These are phyloP conservation scores for Apophysomyces variabilis DNA, from an alignment of 371 early-diverging fungal genomes.

Conservation along the genomic window DNA sequence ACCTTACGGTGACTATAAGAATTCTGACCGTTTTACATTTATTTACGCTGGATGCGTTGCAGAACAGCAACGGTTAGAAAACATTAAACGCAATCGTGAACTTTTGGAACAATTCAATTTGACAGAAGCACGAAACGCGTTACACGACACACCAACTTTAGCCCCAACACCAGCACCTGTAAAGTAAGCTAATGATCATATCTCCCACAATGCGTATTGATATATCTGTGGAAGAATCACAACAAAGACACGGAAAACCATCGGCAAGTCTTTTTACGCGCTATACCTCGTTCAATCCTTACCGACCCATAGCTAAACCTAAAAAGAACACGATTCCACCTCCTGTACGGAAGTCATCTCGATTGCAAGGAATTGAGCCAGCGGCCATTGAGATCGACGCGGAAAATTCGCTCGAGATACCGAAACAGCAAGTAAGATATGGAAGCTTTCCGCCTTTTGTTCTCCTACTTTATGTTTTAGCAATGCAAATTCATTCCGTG, in stretches of 20 bases:
- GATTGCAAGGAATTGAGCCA: conserved; percentile 52
- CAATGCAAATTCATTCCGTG: too few relatives aligned
- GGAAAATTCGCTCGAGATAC: conserved; percentile 14
- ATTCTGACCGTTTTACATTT: not conserved
- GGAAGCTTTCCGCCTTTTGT: conserved; percentile 1
- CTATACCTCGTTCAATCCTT: not conserved
- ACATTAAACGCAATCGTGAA: conserved; percentile 65
- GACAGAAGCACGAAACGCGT: conserved; percentile 20
- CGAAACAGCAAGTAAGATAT: conserved; percentile 16
- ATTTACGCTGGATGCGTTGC: not conserved
- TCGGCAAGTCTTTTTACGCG: conserved; percentile 5
- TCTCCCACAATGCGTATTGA: too few relatives aligned
- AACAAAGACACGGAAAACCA: conserved; percentile 14
- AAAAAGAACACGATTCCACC: conserved; percentile 16
- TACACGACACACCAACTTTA: conserved; percentile 25
- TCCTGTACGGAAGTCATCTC: conserved; percentile 46
- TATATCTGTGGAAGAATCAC: conserved; percentile 7
- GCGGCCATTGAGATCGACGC: conserved; percentile 38
- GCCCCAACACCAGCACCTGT: conserved; percentile 18
- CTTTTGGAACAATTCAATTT: conserved; percentile 59
- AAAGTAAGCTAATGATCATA: not conserved
- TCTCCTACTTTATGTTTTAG: not conserved
- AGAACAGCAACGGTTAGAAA: conserved; percentile 66
- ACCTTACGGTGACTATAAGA: conserved; percentile 21
- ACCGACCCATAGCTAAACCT: conserved; percentile 13